Evolutionary conservation across 2,329 filamentous ascomycete genomes (phyloP).

Genomic region (Drechslerella stenobrocha): DNA sequence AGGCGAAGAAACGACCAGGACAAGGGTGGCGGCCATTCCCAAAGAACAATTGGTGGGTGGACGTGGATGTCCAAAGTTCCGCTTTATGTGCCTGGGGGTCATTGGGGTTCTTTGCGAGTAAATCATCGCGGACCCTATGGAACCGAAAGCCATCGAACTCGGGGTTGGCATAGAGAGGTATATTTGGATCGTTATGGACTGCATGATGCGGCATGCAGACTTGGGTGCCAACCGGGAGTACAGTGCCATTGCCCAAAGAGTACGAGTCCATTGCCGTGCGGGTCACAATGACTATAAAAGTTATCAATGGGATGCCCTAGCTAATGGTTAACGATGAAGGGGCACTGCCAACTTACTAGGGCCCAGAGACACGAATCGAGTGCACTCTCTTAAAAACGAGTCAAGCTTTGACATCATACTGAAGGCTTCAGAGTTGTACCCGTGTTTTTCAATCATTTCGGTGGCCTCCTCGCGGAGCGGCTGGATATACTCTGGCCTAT

Average conservation of each 20-base stretch:
- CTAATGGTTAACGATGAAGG: background rate
- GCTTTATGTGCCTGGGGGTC: constrained; percentile 23
- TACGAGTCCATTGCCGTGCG: constrained; percentile 37
- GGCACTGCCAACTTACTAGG: constrained; percentile 23
- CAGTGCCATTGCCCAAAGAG: constrained; percentile 31
- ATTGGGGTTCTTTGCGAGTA: constrained; percentile 23
- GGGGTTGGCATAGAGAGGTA: constrained; percentile 23
- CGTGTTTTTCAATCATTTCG: constrained; percentile 45
- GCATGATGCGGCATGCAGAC: constrained; percentile 46
- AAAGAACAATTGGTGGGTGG: constrained; percentile 41
- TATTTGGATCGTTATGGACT: constrained; percentile 37
- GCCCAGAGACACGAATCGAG: constrained; percentile 38
- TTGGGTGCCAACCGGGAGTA: constrained; percentile 32
- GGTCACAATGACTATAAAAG: constrained; percentile 34
- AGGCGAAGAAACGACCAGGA: constrained; percentile 47
- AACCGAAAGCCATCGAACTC: constrained; percentile 42
- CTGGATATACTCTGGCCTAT: constrained; percentile 36
- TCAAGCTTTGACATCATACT: constrained; percentile 46
- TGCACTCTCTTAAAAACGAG: constrained; percentile 44
- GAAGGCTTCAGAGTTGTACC: constrained; percentile 41
- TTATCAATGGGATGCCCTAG: constrained; percentile 4
- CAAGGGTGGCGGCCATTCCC: constrained; percentile 43
- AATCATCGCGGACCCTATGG: constrained; percentile 34
- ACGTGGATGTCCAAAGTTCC: constrained; percentile 44
- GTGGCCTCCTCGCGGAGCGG: constrained; percentile 30